Conservation (phyloP, 2,329 filamentous ascomycete species). For the Neopestalotiopsis sp. region DNA sequence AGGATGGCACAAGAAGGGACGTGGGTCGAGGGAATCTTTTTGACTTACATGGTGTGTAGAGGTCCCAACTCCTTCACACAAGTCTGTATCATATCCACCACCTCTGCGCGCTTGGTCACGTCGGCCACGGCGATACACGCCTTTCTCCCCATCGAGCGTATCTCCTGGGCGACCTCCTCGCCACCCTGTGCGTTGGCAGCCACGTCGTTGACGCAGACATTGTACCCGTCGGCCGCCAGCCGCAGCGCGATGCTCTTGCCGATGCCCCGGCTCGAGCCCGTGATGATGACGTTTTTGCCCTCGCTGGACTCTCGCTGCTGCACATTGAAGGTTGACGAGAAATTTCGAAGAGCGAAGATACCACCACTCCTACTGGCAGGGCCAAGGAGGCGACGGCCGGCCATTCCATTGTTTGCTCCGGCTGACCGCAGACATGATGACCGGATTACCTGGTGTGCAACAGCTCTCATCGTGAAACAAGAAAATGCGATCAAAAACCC, state of each 20-base stretch:
- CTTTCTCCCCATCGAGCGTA: slow-evolving; percentile 55
- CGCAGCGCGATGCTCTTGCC: slow-evolving; percentile 68
- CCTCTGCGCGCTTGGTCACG: slow-evolving; percentile 61
- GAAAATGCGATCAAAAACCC: too few species aligned
- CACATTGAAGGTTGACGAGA: background rate
- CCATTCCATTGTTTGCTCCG: too few species aligned
- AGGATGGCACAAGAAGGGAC: too few species aligned
- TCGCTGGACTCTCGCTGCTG: slow-evolving; percentile 22
- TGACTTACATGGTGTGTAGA: slow-evolving; percentile 42
- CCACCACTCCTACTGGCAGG: background rate
- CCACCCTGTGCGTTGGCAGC: slow-evolving; percentile 55
- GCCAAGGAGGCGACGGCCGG: background rate
- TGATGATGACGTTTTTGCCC: slow-evolving; percentile 33
- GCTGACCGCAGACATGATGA: too few species aligned
- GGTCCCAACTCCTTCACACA: slow-evolving; percentile 60
- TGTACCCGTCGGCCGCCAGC: slow-evolving; percentile 69
- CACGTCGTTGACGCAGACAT: slow-evolving; percentile 70
- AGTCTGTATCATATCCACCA: slow-evolving; percentile 54
- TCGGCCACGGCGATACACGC: slow-evolving; percentile 64
- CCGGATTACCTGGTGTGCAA: too few species aligned
- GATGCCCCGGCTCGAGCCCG: slow-evolving; percentile 44
- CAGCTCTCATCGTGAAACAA: too few species aligned
- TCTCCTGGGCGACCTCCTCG: slow-evolving; percentile 58
- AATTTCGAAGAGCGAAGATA: background rate
- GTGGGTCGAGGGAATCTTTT: background rate